Evolutionary conservation across 257 asterid genomes (phyloP), one percentile per base, ranked within the genome.

Genomic region (Oldenlandia corymbosa): DNA sequence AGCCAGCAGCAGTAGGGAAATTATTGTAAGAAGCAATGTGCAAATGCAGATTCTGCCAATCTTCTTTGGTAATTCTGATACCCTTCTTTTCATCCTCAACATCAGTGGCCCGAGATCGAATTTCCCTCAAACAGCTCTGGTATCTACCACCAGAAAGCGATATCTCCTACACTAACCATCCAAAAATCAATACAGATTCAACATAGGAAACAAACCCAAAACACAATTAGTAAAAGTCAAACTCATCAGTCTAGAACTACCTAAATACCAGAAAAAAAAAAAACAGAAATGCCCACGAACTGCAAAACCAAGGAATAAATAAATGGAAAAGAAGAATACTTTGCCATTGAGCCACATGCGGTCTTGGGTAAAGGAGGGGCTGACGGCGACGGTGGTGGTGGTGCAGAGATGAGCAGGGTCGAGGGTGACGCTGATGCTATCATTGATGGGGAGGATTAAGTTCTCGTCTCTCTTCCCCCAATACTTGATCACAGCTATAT

Each of bases 1-100:
- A 79, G 41, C 97, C 99, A 78, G 99, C 99, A 65, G 97, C 99
- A 66, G 99, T 93, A 26, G 96, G 97, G 67, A 93, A 93, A 78
- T 93, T 93, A 75, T 93, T 93, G 70, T 83, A 88, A 28, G 99
- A 93, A 76, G 85, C 97, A 77, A 93, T 60, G 64, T 90, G 97
- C 26, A 93, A 66, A 55, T 83, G 94, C 73, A 93, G 74, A 66
- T 88, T 88, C 79, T 90, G 88, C 99, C 96, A 90, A 65, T 93
- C 96, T 73, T 81, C 79, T 54, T 86, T 93, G 0, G 83, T 47
- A 64, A 93, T 88, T 72, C 87, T 93, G 70, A 93, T 76, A 47
- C 97, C 97, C 80, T 83, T 93, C 56, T 87, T 69, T 77, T 84
- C 89, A 70, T 90, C 99, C 80, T 90, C 96, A 68, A 76, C 78